These are phyloP conservation scores for Phytophthora citricola DNA, from an alignment of 352 stramenopile genomes.

Conservation along the genomic window DNA sequence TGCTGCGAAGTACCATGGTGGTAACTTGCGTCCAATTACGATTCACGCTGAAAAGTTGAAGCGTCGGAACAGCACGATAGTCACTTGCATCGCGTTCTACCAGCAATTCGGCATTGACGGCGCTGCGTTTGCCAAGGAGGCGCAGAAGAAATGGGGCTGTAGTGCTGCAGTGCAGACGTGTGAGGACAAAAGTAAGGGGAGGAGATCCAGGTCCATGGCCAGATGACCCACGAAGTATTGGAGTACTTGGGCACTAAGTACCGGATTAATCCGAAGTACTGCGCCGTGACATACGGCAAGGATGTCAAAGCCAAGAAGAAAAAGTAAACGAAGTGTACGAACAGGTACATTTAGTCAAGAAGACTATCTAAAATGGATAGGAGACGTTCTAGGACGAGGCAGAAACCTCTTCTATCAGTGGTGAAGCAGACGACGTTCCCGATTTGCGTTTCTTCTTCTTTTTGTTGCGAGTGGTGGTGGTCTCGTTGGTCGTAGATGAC, in stretches of 20 bases:
- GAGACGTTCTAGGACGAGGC: conserved; percentile 37
- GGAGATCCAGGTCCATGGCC: conserved; percentile 82
- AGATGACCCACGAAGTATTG: conserved; percentile 83
- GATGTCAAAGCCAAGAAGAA: conserved; percentile 86
- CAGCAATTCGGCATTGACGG: conserved; percentile 85
- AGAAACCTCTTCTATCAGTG: conserved; percentile 37
- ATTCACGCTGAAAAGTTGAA: conserved; percentile 78
- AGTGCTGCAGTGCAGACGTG: conserved; percentile 59
- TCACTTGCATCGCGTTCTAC: conserved; percentile 78
- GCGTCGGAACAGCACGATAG: conserved; percentile 70
- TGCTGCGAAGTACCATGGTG: conserved; percentile 65
- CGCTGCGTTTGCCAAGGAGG: conserved; percentile 74
- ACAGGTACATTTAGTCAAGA: conserved; percentile 24
- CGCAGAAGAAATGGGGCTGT: conserved; percentile 86
- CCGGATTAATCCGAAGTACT: conserved; percentile 78
- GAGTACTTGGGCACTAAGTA: conserved; percentile 72
- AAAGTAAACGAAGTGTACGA: conserved; percentile 34
- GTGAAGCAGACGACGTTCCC: conserved; percentile 28
- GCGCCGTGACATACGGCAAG: conserved; percentile 74
- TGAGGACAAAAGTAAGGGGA: conserved; percentile 70
- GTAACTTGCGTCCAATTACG: conserved; percentile 62
- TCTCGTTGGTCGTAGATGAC: conserved; percentile 3
- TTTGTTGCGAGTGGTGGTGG: conserved; percentile 33
- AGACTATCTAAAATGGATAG: conserved; percentile 34
- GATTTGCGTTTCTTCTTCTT: conserved; percentile 51